phyloP scores from a whole-genome alignment of 345 rosid species.

The Viola odorata region DNA sequence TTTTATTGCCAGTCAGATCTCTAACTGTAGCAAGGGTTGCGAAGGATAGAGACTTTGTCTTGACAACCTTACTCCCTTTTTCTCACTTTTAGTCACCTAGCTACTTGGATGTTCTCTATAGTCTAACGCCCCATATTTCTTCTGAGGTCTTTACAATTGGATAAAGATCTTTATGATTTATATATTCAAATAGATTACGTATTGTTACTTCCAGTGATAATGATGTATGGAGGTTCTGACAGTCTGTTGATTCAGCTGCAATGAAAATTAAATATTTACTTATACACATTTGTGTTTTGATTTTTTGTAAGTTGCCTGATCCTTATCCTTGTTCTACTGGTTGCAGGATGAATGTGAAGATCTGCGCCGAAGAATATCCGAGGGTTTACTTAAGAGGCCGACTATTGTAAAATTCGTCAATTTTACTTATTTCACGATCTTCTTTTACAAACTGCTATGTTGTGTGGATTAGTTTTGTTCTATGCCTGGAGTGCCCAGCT shows the following conservation, averaged over 20 bases:
- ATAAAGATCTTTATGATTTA: not conserved
- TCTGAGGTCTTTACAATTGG: not conserved
- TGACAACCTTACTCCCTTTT: too few relatives aligned
- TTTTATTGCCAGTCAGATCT: too few relatives aligned
- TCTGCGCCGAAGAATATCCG: slow-evolving; percentile 47
- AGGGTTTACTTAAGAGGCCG: slow-evolving; percentile 50
- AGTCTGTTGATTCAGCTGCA: not conserved
- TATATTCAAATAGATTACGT: not conserved
- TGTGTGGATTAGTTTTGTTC: not conserved
- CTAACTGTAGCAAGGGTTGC: too few relatives aligned
- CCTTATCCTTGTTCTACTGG: slow-evolving; percentile 19
- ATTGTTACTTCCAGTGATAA: not conserved
- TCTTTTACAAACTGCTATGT: not conserved
- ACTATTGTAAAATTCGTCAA: slow-evolving; percentile 50
- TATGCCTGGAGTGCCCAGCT: not conserved
- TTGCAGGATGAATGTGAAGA: slow-evolving; percentile 85
- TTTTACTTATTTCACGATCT: not conserved
- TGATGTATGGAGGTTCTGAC: not conserved
- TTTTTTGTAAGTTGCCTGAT: not conserved
- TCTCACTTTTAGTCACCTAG: too few relatives aligned
- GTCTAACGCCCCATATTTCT: too few relatives aligned
- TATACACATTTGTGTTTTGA: not conserved
- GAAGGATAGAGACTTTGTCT: too few relatives aligned
- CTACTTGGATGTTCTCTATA: too few relatives aligned
- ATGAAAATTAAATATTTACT: not conserved